Evolutionary conservation across 73 alveolate species (phyloP), one percentile per base, ranked within the genome.

Genomic region (Blepharisma japonicum): DNA sequence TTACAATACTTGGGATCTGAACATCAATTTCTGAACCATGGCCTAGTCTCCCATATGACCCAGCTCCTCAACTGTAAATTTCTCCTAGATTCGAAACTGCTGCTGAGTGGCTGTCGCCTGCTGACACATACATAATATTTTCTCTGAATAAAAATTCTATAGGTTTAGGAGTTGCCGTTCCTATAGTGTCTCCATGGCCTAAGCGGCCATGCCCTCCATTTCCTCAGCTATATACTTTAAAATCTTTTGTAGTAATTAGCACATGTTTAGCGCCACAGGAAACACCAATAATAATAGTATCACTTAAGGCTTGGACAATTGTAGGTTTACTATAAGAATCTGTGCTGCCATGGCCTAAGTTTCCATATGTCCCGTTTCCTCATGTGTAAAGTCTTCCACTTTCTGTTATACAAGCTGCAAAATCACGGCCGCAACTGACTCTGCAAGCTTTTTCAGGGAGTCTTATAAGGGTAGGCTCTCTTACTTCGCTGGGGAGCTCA

Each of bases 291-390:
- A 70, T 25, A 8, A 61, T 25, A 18, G 14, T n/a, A 4, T 61
- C 74, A 61, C 49, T 25, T 18, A 61, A 25, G 5, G 74, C 46
- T 18, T 14, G 46, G 23, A 61, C 74, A 20, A 61, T 14, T 0
- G 74, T 61, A 20, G 74, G 74, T 25, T 25, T 61, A 25, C 47
- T 8, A 14, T 18, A 61, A 20, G 38, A 25, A 61, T 61, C 74
- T 0, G 74, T 61, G 23, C 46, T 84, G 8, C 94, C 96, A 70
- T 94, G 98, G 6, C 98, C 98, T 23, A 94, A 79, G 80, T 94
- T 89, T 5, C 98, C 98, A 83, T 88, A 91, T 39, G 81, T 86
- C 0, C 93, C 93, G 56, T 68, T 76, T 8, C 93, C 93, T 87
- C 89, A 86, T 1, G 89, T 45, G 56, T 70, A 86, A 11, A 86